These are phyloP conservation scores for Tetracladium marchalianum DNA, from an alignment of 495 filamentous ascomycete genomes.

Conservation along the genomic window DNA sequence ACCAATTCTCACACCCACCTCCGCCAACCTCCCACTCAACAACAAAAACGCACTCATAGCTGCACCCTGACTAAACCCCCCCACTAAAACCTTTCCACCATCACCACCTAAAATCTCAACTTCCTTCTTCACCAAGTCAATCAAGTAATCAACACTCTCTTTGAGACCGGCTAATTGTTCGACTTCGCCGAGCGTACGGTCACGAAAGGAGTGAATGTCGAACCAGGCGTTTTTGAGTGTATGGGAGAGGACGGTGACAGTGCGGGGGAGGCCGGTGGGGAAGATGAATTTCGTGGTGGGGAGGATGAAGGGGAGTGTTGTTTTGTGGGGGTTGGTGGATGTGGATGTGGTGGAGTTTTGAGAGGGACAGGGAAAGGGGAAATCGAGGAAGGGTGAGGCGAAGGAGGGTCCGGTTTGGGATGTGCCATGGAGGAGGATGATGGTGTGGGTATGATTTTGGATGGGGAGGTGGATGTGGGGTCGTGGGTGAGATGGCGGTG, in stretches of 20 bases:
- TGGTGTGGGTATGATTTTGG: not conserved
- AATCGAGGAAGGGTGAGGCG: not conserved
- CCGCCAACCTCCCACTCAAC: conserved; percentile 2
- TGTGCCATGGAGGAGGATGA: conserved; percentile 15
- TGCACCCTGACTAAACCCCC: conserved; percentile 11
- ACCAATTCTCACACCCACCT: not conserved
- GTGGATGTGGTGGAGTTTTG: not conserved
- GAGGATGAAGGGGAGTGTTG: not conserved
- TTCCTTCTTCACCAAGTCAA: not conserved
- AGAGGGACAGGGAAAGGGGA: not conserved
- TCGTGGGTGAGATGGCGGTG: too few relatives aligned
- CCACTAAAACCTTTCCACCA: conserved; percentile 1
- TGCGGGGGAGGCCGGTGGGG: conserved; percentile 5
- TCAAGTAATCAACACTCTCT: not conserved
- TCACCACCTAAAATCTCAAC: not conserved
- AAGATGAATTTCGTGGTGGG: conserved; percentile 12
- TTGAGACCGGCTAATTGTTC: not conserved
- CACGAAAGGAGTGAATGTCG: conserved; percentile 8
- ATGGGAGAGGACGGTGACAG: conserved; percentile 5
- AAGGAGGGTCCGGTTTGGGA: conserved; percentile 3
- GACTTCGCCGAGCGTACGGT: conserved; percentile 2
- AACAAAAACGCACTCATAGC: conserved; percentile 8
- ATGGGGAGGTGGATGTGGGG: too few relatives aligned
- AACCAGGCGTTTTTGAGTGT: conserved; percentile 10
- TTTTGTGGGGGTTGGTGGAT: not conserved